Conservation (phyloP, 371 early-diverging fungal species). For the Capniomyces stellatus region DNA sequence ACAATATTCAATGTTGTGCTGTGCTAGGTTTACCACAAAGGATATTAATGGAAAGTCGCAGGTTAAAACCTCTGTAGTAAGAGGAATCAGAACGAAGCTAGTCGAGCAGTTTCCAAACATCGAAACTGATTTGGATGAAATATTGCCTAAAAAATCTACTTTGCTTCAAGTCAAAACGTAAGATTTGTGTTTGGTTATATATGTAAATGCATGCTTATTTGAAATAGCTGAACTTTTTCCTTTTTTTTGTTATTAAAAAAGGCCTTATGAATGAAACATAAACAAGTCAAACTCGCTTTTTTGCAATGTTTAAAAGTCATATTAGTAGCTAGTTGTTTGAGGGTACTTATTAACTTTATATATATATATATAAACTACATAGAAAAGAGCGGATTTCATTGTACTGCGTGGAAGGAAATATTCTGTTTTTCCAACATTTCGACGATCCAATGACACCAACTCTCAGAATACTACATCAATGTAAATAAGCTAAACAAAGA, state of each 20-base stretch:
- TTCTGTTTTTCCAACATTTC: conserved; percentile 85
- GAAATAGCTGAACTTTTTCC: neutral
- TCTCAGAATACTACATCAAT: conserved; percentile 74
- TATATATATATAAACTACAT: no score
- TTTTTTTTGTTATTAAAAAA: conserved; percentile 28
- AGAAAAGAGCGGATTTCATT: conserved; percentile 73
- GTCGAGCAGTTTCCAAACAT: conserved; percentile 73
- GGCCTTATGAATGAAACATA: no score
- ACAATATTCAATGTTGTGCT: no score
- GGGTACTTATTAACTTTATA: no score
- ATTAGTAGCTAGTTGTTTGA: no score
- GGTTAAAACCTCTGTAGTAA: conserved; percentile 84
- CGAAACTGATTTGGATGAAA: conserved; percentile 65
- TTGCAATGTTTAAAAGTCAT: no score
- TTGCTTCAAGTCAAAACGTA: conserved; percentile 48
- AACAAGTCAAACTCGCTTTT: conserved; percentile 11
- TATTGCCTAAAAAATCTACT: conserved; percentile 84
- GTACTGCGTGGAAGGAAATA: conserved; percentile 56
- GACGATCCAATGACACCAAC: conserved; percentile 82
- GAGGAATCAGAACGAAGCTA: conserved; percentile 69
- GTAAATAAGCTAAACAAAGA: conserved; percentile 13
- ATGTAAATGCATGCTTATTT: no score
- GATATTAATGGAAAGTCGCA: conserved; percentile 69
- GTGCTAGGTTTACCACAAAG: conserved; percentile 55
- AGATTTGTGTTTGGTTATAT: conserved; percentile 15